Conservation (phyloP, 2,329 filamentous ascomycete species). For the Sordariomycetes sp. region DNA sequence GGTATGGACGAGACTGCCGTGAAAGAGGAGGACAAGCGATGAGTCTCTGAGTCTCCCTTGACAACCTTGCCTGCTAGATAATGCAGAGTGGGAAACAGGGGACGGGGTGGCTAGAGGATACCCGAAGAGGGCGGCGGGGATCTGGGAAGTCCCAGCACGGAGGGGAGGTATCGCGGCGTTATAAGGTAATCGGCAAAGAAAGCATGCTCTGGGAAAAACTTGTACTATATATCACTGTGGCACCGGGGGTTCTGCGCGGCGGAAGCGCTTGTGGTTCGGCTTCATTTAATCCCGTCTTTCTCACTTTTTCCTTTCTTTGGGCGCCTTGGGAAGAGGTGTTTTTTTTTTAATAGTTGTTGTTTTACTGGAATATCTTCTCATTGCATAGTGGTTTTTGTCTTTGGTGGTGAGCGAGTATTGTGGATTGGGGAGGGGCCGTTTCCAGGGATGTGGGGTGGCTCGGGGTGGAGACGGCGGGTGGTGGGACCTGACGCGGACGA, state of each 20-base stretch:
- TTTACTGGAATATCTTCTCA: neutral
- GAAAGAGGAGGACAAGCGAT: constrained; percentile 5
- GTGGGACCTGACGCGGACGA: no score
- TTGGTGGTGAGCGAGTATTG: neutral
- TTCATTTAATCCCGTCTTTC: neutral
- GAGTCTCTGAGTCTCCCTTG: neutral
- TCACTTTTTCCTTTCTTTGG: neutral
- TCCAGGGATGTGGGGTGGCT: no score
- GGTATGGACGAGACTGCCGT: constrained; percentile 3
- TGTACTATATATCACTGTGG: neutral
- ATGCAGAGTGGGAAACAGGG: neutral
- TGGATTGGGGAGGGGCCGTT: neutral
- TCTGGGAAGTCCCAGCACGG: neutral
- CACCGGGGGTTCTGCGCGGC: neutral
- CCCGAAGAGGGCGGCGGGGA: neutral
- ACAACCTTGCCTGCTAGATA: neutral
- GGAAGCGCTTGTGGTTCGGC: neutral
- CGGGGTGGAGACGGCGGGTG: no score
- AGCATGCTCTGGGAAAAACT: neutral
- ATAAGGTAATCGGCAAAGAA: neutral
- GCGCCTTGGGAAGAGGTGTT: neutral
- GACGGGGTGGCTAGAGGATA: neutral
- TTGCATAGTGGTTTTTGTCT: neutral
- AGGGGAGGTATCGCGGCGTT: neutral
- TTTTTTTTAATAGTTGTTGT: neutral